Evolutionary conservation across 768 basidiomycete species (phyloP), one percentile per base, ranked within the genome.

Genomic region (Cystobasidium tubakii): DNA sequence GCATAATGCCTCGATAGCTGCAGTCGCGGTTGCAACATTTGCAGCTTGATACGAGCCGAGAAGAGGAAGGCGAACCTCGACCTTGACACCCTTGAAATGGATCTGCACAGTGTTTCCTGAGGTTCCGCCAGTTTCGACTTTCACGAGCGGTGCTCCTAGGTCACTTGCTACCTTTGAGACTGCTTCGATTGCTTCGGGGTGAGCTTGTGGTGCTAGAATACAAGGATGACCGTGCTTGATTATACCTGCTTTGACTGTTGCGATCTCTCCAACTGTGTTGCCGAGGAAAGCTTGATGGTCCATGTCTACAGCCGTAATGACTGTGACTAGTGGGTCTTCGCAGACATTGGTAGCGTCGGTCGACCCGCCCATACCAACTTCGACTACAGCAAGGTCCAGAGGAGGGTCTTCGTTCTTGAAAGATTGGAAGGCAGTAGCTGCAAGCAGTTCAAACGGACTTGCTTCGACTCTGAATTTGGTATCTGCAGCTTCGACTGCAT

Each of bases 281-380:
- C 96, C 96, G 29, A 99, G 84, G 79, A 95, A 92, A 1, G 86
- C 86, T 76, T 94, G 92, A 81, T 98, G 96, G 82, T 99, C 96
- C 53, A 98, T 83, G 81, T 92, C 94, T 25, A 98, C 90, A 1
- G 88, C 82, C 0, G 93, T 91, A 31, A 98, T 83, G 36, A 87
- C 89, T n/a, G 90, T 91, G 0, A 88, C 86, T 36, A 92, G 81
- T 50, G 94, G 85, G 64, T 83, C 83, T 1, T 90, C 86, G 23
- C 98, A 86, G 67, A 90, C 85, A 80, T 99, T 99, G 1, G 96
- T 99, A 23, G 96, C 95, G 80, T 98, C 96, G 63, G 89, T 82
- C 1, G 87, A 84, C 3, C 96, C 96, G 0, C 96, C 96, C 89
- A 99, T 88, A 0, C 96, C 95, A 12, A 92, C 94, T 82, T 99